A percentile compares a stretch with the other conserved stretches of the same genome.
Conservation (phyloP, 2,329 filamentous ascomycete species). For the Aureobasidium sp. region DNA sequence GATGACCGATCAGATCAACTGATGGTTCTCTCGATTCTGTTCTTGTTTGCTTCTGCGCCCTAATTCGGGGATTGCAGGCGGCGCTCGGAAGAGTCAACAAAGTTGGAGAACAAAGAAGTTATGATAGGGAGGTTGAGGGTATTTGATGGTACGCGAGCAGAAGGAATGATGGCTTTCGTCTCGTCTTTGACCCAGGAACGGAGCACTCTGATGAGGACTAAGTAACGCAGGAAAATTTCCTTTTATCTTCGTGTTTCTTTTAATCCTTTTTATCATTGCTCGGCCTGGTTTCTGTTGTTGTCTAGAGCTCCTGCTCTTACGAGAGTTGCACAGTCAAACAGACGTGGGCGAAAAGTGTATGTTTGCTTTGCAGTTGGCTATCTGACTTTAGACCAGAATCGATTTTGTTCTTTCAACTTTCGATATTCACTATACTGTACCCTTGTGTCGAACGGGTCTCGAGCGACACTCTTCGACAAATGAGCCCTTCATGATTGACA, state of each 20-base stretch:
- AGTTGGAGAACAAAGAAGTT: neutral
- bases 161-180: neutral
- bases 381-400: slow-evolving; percentile 9
- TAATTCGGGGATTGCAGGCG: neutral
- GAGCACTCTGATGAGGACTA: neutral
- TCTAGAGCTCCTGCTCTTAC: slow-evolving; percentile 1
- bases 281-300: neutral
- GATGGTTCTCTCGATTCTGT: neutral
- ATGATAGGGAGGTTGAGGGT: neutral
- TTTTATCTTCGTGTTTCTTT: slow-evolving; percentile 6
- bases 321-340: neutral
- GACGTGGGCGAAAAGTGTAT: slow-evolving; percentile 4
- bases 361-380: slow-evolving; percentile 2
- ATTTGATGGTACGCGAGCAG: neutral
- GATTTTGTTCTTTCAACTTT: neutral
- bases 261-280: neutral
- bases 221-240: slow-evolving; percentile 4
- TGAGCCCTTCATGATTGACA: no score
- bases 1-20: neutral
- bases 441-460: neutral
- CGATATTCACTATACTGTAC: neutral
- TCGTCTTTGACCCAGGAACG: neutral
- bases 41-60: slow-evolving; percentile 5
- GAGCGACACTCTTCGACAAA: neutral
- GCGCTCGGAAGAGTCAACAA: neutral